Conservation (phyloP, 495 filamentous ascomycete genomes). For the Penicillium salamii region DNA sequence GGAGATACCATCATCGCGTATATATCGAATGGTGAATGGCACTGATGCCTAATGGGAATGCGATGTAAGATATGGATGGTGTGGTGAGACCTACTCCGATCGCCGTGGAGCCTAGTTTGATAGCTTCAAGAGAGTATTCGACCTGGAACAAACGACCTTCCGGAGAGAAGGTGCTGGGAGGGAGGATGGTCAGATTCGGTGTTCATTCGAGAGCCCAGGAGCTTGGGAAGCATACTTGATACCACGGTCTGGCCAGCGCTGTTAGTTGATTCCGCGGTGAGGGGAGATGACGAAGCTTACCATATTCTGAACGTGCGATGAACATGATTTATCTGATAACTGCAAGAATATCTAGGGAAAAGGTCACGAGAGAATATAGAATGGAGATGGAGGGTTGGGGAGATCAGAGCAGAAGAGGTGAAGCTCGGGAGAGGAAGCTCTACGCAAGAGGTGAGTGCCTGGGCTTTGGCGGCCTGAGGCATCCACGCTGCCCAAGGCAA, state of each 20-base stretch:
- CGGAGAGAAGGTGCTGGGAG: conserved; percentile 94
- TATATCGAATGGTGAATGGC: neutral
- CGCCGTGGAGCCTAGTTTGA: conserved; percentile 97
- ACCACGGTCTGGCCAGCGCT: conserved; percentile 73
- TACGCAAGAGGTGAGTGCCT: conserved; percentile 47
- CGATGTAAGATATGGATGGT: neutral
- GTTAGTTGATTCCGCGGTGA: conserved; percentile 31
- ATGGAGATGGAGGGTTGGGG: conserved; percentile 10
- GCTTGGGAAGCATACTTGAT: conserved; percentile 74
- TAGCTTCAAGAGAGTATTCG: conserved; percentile 99
- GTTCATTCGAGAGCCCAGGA: neutral
- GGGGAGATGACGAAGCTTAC: conserved; percentile 52
- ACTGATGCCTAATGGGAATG: conserved; percentile 1
- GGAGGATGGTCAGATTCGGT: conserved; percentile 24
- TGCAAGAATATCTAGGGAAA: conserved; percentile 3
- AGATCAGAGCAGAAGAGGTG: conserved; percentile 19
- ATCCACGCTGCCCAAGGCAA: conserved; percentile 14
- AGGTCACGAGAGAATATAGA: conserved; percentile 5
- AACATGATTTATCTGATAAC: conserved; percentile 64
- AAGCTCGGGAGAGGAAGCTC: conserved; percentile 39
- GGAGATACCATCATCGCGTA: neutral
- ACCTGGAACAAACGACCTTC: conserved; percentile 99
- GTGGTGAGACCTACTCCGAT: conserved; percentile 69
- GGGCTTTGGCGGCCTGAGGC: conserved; percentile 30
- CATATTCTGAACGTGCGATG: conserved; percentile 99